These are phyloP conservation scores for Corynespora cassiicola DNA, from an alignment of 2,329 filamentous ascomycete species.

Conservation along the genomic window DNA sequence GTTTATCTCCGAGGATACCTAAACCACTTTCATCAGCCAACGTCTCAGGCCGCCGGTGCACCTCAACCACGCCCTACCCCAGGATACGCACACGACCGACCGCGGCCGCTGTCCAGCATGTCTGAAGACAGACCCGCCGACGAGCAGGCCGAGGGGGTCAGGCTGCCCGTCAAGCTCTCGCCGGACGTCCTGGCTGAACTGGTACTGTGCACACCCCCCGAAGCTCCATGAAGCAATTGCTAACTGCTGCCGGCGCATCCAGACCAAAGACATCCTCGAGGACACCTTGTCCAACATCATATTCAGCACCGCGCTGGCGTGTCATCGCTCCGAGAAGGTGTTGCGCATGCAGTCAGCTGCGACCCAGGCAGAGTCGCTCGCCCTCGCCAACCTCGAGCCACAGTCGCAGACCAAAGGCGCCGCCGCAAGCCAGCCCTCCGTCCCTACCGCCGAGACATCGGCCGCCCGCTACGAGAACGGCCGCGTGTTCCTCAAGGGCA, in stretches of 20 bases:
- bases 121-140: conserved; percentile 43
- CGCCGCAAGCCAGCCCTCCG: conserved; percentile 57
- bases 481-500: conserved; percentile 71
- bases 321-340: conserved; percentile 80
- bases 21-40: conserved; percentile 17
- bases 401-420: conserved; percentile 36
- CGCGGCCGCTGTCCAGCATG: conserved; percentile 36
- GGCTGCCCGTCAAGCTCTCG: conserved; percentile 30
- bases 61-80: conserved; percentile 12
- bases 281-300: conserved; percentile 79
- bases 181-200: conserved; percentile 37
- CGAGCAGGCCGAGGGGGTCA: conserved; percentile 32
- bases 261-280: conserved; percentile 65
- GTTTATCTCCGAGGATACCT: conserved; percentile 22
- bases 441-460: conserved; percentile 64
- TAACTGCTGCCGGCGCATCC: conserved; percentile 19
- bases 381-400: conserved; percentile 43
- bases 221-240: conserved; percentile 27
- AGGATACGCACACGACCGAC: conserved; percentile 20
- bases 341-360: conserved; percentile 70
- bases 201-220: conserved; percentile 28
- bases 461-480: conserved; percentile 74
- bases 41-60: conserved; percentile 26
- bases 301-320: conserved; percentile 75
- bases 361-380: conserved; percentile 49